phyloP scores from a whole-genome alignment of 352 stramenopile species.

The Plasmopara viticola region DNA sequence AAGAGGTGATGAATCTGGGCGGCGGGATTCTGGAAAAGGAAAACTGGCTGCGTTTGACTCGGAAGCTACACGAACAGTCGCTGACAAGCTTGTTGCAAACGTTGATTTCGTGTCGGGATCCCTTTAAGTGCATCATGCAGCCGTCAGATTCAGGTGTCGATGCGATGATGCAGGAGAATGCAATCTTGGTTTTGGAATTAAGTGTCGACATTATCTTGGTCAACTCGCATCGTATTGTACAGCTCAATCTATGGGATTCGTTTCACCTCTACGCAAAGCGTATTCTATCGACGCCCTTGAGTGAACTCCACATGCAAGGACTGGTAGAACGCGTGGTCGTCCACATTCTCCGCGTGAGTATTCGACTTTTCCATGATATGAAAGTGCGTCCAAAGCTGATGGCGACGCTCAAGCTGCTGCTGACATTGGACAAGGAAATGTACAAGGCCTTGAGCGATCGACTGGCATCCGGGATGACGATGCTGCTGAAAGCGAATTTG shows the following conservation, averaged over 20 bases:
- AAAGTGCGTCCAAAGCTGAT: constrained; percentile 77
- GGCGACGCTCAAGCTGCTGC: constrained; percentile 64
- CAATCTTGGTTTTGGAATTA: constrained; percentile 80
- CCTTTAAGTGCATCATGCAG: constrained; percentile 72
- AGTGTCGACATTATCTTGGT: constrained; percentile 82
- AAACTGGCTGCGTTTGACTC: constrained; percentile 79
- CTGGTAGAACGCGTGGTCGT: constrained; percentile 81
- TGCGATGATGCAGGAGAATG: constrained; percentile 86
- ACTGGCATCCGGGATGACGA: constrained; percentile 71
- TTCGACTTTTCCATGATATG: constrained; percentile 82
- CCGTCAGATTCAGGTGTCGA: constrained; percentile 46
- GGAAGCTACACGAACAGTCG: constrained; percentile 61
- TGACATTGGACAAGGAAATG: constrained; percentile 77
- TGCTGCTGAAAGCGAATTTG: constrained; percentile 80
- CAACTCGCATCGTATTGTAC: constrained; percentile 70
- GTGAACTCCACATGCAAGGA: constrained; percentile 71
- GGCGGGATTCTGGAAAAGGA: constrained; percentile 78
- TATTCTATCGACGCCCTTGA: constrained; percentile 63
- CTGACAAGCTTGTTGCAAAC: constrained; percentile 66
- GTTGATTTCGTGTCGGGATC: constrained; percentile 63
- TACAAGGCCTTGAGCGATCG: constrained; percentile 76
- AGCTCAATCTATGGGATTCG: constrained; percentile 68
- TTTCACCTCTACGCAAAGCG: constrained; percentile 78
- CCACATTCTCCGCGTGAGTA: constrained; percentile 79
- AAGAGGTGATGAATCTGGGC: constrained; percentile 63